These are phyloP conservation scores for Mycena belliarum DNA, from an alignment of 768 basidiomycete genomes.

Conservation along the genomic window DNA sequence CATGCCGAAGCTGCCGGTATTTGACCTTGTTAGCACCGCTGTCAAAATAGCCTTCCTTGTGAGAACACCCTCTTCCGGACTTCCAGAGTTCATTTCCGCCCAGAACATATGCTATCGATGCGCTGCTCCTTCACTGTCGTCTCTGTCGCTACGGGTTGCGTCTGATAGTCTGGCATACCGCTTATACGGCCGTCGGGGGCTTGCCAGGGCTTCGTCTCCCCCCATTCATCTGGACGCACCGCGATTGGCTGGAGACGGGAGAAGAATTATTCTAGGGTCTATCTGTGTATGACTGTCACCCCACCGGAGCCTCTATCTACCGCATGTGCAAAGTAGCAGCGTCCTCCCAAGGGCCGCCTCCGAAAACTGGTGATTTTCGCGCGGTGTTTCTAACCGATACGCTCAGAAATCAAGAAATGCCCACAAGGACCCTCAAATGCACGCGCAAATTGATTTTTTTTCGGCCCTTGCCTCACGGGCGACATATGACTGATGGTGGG, in stretches of 20 bases:
- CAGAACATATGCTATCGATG: background rate
- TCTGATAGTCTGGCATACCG: background rate
- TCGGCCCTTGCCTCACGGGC: no score
- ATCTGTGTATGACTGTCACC: background rate
- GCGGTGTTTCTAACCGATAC: no score
- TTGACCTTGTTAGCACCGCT: background rate
- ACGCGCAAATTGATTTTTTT: no score
- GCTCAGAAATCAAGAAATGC: no score
- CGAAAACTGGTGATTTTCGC: background rate
- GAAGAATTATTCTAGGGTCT: constrained; percentile 1
- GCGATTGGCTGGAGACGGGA: constrained; percentile 8
- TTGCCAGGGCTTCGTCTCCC: background rate
- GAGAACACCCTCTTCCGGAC: background rate
- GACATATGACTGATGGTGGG: background rate
- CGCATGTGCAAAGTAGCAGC: background rate
- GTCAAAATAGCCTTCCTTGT: background rate
- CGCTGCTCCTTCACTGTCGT: background rate
- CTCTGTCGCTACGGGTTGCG: no score
- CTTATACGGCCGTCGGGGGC: background rate
- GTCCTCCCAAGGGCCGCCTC: background rate
- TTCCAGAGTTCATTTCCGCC: background rate
- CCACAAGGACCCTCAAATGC: no score
- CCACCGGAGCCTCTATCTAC: background rate
- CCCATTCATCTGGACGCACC: background rate
- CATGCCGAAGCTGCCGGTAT: constrained; percentile 8